Conservation (phyloP, 2,329 filamentous ascomycete species). For the Biscogniauxia marginata region DNA sequence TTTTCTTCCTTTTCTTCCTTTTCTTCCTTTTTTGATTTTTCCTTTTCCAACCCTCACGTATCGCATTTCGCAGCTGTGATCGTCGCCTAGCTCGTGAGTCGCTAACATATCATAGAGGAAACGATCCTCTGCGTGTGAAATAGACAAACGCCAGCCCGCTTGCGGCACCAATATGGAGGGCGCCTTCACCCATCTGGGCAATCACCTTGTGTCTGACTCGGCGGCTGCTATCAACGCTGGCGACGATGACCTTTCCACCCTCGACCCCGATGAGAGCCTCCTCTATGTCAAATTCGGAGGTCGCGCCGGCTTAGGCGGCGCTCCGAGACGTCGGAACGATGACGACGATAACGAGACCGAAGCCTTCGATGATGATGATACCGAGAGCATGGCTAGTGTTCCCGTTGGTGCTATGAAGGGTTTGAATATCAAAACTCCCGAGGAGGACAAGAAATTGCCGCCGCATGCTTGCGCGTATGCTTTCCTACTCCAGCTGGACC, state of each 20-base stretch:
- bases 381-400: constrained; percentile 73
- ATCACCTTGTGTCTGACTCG: constrained; percentile 81
- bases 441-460: constrained; percentile 89
- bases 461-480: constrained; percentile 94
- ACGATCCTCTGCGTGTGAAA: constrained; percentile 7
- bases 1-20: not conserved
- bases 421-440: constrained; percentile 52
- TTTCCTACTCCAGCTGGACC: not conserved
- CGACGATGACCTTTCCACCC: constrained; percentile 69
- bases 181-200: constrained; percentile 84
- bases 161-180: constrained; percentile 65
- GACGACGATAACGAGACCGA: constrained; percentile 91
- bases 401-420: constrained; percentile 74
- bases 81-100: not conserved
- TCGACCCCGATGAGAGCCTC: constrained; percentile 77
- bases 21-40: not conserved
- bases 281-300: constrained; percentile 70
- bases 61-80: not conserved
- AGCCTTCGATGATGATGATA: constrained; percentile 78
- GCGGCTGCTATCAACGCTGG: constrained; percentile 85
- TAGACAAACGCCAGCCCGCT: constrained; percentile 22
- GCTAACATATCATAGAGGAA: constrained; percentile 9
- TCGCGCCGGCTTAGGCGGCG: constrained; percentile 47
- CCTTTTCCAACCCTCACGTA: not conserved
- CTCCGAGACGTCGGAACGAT: constrained; percentile 63